phyloP scores from a whole-genome alignment of 768 basidiomycete genomes.

The Sutorius australiensis region DNA sequence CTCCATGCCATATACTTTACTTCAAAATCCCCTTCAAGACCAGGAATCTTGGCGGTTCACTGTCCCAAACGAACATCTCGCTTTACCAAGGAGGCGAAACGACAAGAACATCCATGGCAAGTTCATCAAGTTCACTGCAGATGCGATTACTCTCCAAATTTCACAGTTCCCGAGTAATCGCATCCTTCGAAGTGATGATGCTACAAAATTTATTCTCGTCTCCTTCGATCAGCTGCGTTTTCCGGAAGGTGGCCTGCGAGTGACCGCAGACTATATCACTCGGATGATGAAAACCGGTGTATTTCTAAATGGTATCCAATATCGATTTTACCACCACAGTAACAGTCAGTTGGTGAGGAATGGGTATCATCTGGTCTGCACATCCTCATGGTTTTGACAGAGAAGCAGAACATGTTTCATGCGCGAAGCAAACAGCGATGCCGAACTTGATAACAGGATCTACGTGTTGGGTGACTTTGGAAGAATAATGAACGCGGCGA shows the following conservation, averaged over 20 bases:
- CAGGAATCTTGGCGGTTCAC: constrained; percentile 53
- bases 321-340: constrained; percentile 69
- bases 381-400: constrained; percentile 30
- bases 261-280: constrained; percentile 52
- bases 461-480: constrained; percentile 57
- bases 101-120: constrained; percentile 39
- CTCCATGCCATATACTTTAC: constrained; percentile 32
- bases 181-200: constrained; percentile 55
- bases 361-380: neutral
- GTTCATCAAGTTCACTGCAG: constrained; percentile 46
- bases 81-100: constrained; percentile 24
- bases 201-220: constrained; percentile 50
- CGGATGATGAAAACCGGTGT: constrained; percentile 54
- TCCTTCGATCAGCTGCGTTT: constrained; percentile 56
- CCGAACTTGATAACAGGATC: constrained; percentile 55
- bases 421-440: constrained; percentile 49
- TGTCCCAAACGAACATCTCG: constrained; percentile 31
- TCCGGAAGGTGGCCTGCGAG: constrained; percentile 46
- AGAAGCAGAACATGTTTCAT: constrained; percentile 62
- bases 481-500: constrained; percentile 60
- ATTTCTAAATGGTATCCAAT: constrained; percentile 54
- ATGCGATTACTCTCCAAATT: constrained; percentile 49
- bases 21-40: constrained; percentile 40
- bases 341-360: constrained; percentile 59
- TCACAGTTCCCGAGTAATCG: constrained; percentile 53